These are phyloP conservation scores for Solanum chmielewskii DNA, from an alignment of 257 asterid genomes.

Conservation along the genomic window DNA sequence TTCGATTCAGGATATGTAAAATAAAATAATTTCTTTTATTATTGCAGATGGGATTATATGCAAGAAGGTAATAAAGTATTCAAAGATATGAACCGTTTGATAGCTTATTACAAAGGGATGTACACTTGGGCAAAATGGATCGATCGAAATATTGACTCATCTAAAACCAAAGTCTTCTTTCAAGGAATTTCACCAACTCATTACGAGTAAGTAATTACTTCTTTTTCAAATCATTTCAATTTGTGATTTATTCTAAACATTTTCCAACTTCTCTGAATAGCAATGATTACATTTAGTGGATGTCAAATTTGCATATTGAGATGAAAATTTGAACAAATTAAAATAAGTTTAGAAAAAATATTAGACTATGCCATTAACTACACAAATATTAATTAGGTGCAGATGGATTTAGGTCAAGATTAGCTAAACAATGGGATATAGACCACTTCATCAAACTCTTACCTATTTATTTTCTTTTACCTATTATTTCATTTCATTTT, in stretches of 20 bases:
- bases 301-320: neutral
- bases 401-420: neutral
- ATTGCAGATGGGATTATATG: constrained; percentile 68
- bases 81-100: constrained; percentile 81
- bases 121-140: constrained; percentile 93
- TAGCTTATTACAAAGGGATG: constrained; percentile 79
- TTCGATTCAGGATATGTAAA: neutral
- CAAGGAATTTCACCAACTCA: constrained; percentile 92
- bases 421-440: neutral
- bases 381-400: neutral
- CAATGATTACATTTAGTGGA: neutral
- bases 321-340: neutral
- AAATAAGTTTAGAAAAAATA: neutral
- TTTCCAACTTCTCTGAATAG: neutral
- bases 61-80: constrained; percentile 46
- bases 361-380: neutral
- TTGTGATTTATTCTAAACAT: neutral
- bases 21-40: neutral
- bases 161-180: constrained; percentile 74
- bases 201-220: constrained; percentile 41
- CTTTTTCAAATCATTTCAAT: neutral
- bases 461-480: neutral
- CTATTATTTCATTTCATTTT: neutral
- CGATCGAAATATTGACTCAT: constrained; percentile 49
- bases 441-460: neutral